These are phyloP conservation scores for Ascoidea rubescens DNA, from an alignment of 805 yeast genomes.

Conservation along the genomic window DNA sequence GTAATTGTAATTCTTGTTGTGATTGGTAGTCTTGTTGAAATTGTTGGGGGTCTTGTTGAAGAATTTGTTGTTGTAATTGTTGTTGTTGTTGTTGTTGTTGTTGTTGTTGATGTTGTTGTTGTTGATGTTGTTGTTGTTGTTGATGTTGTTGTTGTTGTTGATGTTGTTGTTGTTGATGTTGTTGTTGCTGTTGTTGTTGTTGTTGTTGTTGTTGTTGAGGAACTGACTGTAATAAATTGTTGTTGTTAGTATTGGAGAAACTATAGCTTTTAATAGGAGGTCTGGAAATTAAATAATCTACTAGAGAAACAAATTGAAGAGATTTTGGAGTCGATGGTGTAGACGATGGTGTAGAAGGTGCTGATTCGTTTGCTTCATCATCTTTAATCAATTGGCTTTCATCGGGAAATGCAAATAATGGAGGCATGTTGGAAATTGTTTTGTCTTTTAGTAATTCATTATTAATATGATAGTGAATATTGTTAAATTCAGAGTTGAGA, in stretches of 20 bases:
- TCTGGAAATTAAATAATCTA: constrained; percentile 6
- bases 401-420: constrained; percentile 34
- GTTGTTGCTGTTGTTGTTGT: constrained; percentile 21
- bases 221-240: constrained; percentile 11
- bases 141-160: constrained; percentile 21
- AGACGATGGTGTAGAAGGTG: constrained; percentile 1
- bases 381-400: constrained; percentile 13
- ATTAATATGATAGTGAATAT: constrained; percentile 25
- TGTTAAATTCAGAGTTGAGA: constrained; percentile 22
- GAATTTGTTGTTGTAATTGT: constrained; percentile 16
- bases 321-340: constrained; percentile 21
- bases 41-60: constrained; percentile 11
- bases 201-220: constrained; percentile 13
- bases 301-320: constrained; percentile 21
- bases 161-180: constrained; percentile 16
- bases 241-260: constrained; percentile 6
- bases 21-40: constrained; percentile 7
- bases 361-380: constrained; percentile 1
- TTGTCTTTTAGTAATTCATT: constrained; percentile 17
- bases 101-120: constrained; percentile 19
- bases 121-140: constrained; percentile 14
- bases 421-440: constrained; percentile 20
- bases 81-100: constrained; percentile 22
- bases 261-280: constrained; percentile 6
- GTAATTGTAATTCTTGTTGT: constrained; percentile 5